Base-by-base conservation (phyloP, 2,329 filamentous ascomycete species). In the Diaporthe australafricana region DNA sequence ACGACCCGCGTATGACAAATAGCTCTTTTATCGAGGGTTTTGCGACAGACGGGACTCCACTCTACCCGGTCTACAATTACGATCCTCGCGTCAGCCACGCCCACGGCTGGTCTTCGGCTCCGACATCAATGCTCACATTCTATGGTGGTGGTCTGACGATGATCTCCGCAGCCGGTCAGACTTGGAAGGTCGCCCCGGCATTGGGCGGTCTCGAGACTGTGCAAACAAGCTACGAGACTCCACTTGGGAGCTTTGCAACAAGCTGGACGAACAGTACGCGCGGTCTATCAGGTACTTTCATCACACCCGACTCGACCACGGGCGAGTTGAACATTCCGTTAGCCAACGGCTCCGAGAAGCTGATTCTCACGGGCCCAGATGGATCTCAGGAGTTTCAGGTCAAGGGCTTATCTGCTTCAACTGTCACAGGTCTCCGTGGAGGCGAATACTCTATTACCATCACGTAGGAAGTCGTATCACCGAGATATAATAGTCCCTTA, bases 1-100 rank as follows among this genome's bases (percentile, higher is more conserved):
- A 71, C 50, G 69, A 67, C 38, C 60, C 60, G 50, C 69, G 60
- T 27, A 71, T 71, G 69, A 71, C 69, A 3, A 71, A 68, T 30
- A 68, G 52, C 53, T 68, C 70, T 1, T 67, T 71, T 25, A 53
- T 71, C 55, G 70, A 71, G 11, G 70, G 70, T 3, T 71, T 57
- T 27, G 53, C 12, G 5, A 53, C 70, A 12, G 70, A 71, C 35
- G 70, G 70, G 3, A 53, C 35, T 17, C 53, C 68, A 65, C 53
- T 40, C 6, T 72, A 68, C 32, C 48, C 63, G 45, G 45, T 63
- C 8, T 72, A 72, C 38, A 50, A 53, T 3, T 60, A 67, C n/a
- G 70, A 72, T 55, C 48, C 70, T 6, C 63, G 60, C 3, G 70
- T 72, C 25, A 62, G 52, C 48, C 70, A 67, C 25, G 55, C 70